Conservation (phyloP, 2,329 filamentous ascomycete genomes). For the Hypoxylon sp. region DNA sequence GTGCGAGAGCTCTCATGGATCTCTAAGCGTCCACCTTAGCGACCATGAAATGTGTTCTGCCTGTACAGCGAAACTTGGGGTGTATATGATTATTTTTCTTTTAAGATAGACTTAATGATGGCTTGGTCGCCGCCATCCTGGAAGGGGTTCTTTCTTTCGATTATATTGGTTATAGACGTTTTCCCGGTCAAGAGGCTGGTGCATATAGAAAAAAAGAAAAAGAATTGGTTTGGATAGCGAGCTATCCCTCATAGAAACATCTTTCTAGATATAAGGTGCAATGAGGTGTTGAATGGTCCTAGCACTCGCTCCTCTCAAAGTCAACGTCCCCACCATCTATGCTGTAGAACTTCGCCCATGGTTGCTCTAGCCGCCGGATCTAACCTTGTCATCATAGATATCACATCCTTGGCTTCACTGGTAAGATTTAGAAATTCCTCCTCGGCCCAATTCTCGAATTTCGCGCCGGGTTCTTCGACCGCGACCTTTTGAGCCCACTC, state of each 20-base stretch:
- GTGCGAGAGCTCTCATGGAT: slow-evolving; percentile 79
- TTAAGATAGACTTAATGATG: slow-evolving; percentile 32
- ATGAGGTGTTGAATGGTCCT: neutral
- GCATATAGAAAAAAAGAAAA: slow-evolving; percentile 34
- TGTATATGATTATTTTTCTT: slow-evolving; percentile 9
- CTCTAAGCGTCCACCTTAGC: slow-evolving; percentile 35
- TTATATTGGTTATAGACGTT: slow-evolving; percentile 34
- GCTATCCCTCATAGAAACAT: slow-evolving; percentile 2
- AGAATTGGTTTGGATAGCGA: slow-evolving; percentile 20
- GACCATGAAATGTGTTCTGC: neutral
- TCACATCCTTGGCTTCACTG: slow-evolving; percentile 51
- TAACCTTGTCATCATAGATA: slow-evolving; percentile 55
- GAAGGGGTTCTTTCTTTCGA: slow-evolving; percentile 33
- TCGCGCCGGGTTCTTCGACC: slow-evolving; percentile 49
- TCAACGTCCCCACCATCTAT: slow-evolving; percentile 52
- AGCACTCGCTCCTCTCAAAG: neutral
- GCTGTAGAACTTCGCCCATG: slow-evolving; percentile 55
- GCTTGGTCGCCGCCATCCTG: slow-evolving; percentile 20
- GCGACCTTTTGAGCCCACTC: slow-evolving; percentile 16
- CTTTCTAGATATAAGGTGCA: neutral
- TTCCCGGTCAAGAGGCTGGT: slow-evolving; percentile 25
- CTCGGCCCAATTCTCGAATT: slow-evolving; percentile 45
- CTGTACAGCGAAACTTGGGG: neutral
- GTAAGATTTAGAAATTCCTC: slow-evolving; percentile 12
- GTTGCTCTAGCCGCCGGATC: slow-evolving; percentile 54